A percentile compares a stretch with the other conserved stretches of the same genome.
phyloP scores from a whole-genome alignment of 2,329 filamentous ascomycete species.

The Coniochaeta pulveracea region DNA sequence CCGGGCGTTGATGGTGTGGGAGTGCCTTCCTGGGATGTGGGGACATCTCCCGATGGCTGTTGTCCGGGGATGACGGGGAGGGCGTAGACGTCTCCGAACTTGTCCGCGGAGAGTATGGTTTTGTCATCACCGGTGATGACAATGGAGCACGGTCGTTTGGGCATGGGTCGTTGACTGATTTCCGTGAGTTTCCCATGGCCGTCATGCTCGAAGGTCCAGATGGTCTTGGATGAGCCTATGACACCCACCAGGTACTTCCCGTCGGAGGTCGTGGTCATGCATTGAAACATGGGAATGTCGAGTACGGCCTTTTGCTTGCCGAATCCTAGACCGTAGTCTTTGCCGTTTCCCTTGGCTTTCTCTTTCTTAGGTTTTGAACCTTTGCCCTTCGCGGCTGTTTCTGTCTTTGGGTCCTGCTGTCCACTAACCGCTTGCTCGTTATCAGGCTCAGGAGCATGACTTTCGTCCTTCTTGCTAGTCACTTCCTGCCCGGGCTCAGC shows the following conservation, averaged over 20 bases:
- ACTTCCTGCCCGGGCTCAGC: constrained; percentile 7
- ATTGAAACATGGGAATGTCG: constrained; percentile 55
- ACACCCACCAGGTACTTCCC: constrained; percentile 63
- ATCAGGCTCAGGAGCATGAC: too few relatives aligned
- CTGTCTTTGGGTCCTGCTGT: neutral
- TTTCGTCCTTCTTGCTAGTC: constrained; percentile 5
- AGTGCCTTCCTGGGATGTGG: constrained; percentile 7
- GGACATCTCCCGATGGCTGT: constrained; percentile 4
- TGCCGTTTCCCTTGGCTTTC: constrained; percentile 23
- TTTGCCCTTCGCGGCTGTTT: too few relatives aligned
- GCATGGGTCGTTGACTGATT: constrained; percentile 68
- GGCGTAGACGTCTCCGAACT: constrained; percentile 93
- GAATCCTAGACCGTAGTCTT: constrained; percentile 16
- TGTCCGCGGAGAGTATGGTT: constrained; percentile 77
- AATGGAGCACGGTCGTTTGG: constrained; percentile 77
- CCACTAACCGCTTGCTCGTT: too few relatives aligned
- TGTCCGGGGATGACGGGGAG: constrained; percentile 54
- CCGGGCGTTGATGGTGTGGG: constrained; percentile 11
- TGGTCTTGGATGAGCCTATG: constrained; percentile 82
- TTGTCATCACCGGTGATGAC: constrained; percentile 55
- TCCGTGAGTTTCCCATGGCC: constrained; percentile 49
- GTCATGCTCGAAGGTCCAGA: constrained; percentile 69
- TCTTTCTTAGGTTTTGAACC: too few relatives aligned
- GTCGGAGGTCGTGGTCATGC: constrained; percentile 52
- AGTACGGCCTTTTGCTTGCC: constrained; percentile 22